Conservation (phyloP, 2,329 filamentous ascomycete genomes). For the Zymoseptoria brevis region DNA sequence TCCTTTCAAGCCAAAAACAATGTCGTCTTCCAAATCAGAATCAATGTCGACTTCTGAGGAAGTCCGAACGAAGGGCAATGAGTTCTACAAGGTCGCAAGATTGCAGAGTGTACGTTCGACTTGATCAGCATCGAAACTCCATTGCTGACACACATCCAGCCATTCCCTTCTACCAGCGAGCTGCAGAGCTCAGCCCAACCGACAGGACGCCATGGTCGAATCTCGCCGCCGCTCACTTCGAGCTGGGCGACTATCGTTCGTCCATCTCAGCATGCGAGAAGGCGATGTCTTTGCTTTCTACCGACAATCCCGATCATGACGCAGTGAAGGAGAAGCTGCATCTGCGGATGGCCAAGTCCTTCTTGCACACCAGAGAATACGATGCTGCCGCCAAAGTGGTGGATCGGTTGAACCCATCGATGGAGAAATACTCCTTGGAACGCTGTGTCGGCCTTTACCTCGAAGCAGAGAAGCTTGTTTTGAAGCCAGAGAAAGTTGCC, state of each 20-base stretch:
- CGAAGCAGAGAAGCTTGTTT: background rate
- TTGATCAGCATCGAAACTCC: too few species aligned
- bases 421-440: background rate
- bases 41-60: constrained; percentile 3
- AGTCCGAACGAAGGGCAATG: constrained; percentile 12
- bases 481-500: background rate
- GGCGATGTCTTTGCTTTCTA: constrained; percentile 7
- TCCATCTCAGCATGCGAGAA: constrained; percentile 1
- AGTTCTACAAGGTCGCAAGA: constrained; percentile 10
- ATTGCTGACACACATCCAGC: constrained; percentile 3
- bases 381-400: background rate
- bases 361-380: background rate
- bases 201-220: constrained; percentile 14
- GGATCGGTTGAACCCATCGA: background rate
- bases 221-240: constrained; percentile 12
- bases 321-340: constrained; percentile 10
- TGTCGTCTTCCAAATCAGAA: too few species aligned
- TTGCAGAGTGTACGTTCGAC: constrained; percentile 6
- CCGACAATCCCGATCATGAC: background rate
- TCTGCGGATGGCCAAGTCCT: constrained; percentile 5
- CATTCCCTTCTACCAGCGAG: constrained; percentile 9
- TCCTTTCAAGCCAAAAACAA: too few species aligned
- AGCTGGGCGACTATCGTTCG: constrained; percentile 12
- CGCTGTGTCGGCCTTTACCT: background rate
- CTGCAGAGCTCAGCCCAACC: constrained; percentile 7